Evolutionary conservation across 75 land plant genomes (phyloP).

Genomic region (Sequoia sempervirens): DNA sequence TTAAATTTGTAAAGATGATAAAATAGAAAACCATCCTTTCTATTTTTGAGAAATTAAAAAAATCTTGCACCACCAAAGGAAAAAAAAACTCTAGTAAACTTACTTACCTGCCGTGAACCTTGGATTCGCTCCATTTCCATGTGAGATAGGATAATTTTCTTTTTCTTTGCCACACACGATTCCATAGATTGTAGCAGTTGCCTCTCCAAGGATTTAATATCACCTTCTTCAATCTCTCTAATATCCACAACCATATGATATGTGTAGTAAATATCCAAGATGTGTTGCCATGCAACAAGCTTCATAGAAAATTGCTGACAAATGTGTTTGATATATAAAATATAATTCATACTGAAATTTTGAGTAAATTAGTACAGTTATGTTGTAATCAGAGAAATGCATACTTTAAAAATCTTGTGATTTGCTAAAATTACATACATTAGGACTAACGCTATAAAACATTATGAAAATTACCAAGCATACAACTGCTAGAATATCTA

Average conservation of each 20-base stretch:
- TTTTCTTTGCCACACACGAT: slow-evolving; percentile 72
- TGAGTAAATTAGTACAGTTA: not conserved
- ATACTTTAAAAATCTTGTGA: not conserved
- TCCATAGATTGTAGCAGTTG: slow-evolving; percentile 85
- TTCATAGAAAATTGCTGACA: not conserved
- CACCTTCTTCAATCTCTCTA: slow-evolving; percentile 85
- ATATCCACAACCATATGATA: not conserved
- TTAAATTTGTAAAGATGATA: not conserved
- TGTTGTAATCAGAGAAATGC: not conserved
- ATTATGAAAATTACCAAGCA: not conserved
- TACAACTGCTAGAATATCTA: not conserved
- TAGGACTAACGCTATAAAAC: not conserved
- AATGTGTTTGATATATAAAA: not conserved
- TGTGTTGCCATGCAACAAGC: not conserved
- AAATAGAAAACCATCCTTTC: not conserved
- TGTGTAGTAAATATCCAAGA: not conserved
- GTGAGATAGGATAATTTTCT: slow-evolving; percentile 74
- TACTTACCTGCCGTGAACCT: slow-evolving; percentile 68
- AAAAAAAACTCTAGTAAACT: not conserved
- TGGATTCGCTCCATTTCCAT: slow-evolving; percentile 79
- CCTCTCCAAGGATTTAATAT: slow-evolving; percentile 73
- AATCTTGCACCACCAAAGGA: not conserved
- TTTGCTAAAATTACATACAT: not conserved
- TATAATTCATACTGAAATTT: not conserved
- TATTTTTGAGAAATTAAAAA: not conserved